Evolutionary conservation across 169 alveolate genomes (phyloP), one percentile per base, ranked within the genome.

Genomic region (Babesia bigemina): DNA sequence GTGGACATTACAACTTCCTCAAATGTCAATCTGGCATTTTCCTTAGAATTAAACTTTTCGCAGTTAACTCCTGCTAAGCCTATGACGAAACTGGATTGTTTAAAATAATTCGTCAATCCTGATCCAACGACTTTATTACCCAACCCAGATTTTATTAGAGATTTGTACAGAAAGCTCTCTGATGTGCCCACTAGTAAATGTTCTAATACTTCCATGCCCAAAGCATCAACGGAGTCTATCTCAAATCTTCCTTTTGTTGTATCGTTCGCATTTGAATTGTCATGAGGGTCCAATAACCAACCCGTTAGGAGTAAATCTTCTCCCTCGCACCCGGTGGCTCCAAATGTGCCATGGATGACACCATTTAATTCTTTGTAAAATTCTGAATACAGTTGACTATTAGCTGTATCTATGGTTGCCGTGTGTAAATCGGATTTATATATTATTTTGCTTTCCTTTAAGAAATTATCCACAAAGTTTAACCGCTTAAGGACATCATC

Each of bases 401-500:
- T 33, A 16, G 90, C 72, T 11, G 84, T 63, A 9, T 65, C 78
- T 29, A 42, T 49, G 28, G n/a, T 47, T 53, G 90, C 86, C 16
- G 36, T 67, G 60, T 74, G 67, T 12, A 65, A 22, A 45, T 29
- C 28, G 36, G n/a, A n/a, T 8, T 36, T 76, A n/a, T 59, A 28
- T 16, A 48, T 39, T 12, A 81, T 81, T 1, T 69, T 69, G 36
- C 63, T 66, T 21, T 71, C 69, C 53, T 24, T 66, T 66, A 83
- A 36, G 59, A 72, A 90, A 33, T 84, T 49, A 63, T 90, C 92
- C 19, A 90, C 91, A 53, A 90, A 86, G 53, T 77, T 67, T 66
- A 90, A 63, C 49, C 89, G 60, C 62, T 90, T 88, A 28, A 60
- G 59, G 12, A 84, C 79, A 58, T 78, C 87, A 29, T 86, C 81